Evolutionary conservation across 2,329 filamentous ascomycete genomes (phyloP), one percentile per base, ranked within the genome.

Genomic region (Didymella exigua): DNA sequence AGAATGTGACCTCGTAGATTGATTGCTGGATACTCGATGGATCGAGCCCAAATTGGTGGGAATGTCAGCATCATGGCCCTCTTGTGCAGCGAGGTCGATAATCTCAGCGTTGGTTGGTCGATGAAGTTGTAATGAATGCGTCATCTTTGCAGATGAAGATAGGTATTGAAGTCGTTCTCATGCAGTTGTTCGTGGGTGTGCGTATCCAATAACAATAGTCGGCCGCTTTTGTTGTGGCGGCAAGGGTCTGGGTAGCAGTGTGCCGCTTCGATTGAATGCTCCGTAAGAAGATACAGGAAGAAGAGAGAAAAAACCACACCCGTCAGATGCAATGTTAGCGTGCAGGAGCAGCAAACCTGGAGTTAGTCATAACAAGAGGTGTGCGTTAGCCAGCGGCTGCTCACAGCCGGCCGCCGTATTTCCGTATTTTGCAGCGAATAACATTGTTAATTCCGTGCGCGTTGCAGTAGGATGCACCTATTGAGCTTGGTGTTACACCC

Each of bases 31-130:
- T 6, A 60, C 53, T 37, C 59, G 50, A n/a, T 51, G 58, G 41
- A 74, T 63, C 2, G 67, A 68, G 19, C 74, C 72, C 7, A 65
- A 45, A 41, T 73, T 74, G 24, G 63, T 64, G 24, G 71, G 71
- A 26, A 76, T 75, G 49, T 77, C 74, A 43, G 75, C 73, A 63
- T 77, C 74, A 41, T 77, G 75, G 9, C 71, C 71, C 62, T 77
- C 75, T 14, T 69, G 63, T 29, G 57, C 67, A 11, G 76, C 72
- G 13, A 73, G 62, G 8, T 72, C 66, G 36, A 75, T 68, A 16
- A 75, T 70, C 41, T 75, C 72, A 50, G 65, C 69, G 36, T 65
- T 59, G 5, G 68, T 68, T 1, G 69, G 66, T 18, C 66, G 61
- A n/a, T 34, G 26, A 8, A 40, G n/a, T 18, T 36, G 46, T 13